A percentile compares a stretch with the other conserved stretches of the same genome.
These are phyloP conservation scores for Circinella umbellata DNA, from an alignment of 371 early-diverging fungal species.

Conservation along the genomic window DNA sequence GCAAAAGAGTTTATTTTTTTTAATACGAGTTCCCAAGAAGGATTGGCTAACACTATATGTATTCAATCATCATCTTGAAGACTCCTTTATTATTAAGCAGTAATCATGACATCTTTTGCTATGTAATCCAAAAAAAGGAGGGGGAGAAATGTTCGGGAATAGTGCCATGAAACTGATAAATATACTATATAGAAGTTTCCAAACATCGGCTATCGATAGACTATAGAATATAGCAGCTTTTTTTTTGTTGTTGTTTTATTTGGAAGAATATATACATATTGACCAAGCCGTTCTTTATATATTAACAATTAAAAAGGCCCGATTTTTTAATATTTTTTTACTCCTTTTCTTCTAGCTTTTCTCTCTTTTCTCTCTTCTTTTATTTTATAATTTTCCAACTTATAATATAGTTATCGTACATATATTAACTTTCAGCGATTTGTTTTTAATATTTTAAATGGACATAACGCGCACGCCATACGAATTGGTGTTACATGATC, in stretches of 20 bases:
- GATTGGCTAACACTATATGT: background rate
- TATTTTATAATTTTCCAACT: too few relatives aligned
- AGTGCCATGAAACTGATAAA: constrained; percentile 10
- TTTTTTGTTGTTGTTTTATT: background rate
- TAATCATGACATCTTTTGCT: background rate
- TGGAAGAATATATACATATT: background rate
- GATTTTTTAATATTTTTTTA: background rate
- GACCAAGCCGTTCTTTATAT: background rate
- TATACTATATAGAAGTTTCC: constrained; percentile 12
- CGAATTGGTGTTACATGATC: background rate
- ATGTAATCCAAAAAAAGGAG: too few relatives aligned
- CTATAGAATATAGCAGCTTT: background rate
- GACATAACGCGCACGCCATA: background rate
- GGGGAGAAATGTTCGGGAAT: background rate
- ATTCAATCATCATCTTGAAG: background rate
- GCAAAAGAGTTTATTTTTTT: background rate
- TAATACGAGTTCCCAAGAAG: background rate
- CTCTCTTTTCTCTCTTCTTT: background rate
- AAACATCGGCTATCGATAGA: background rate
- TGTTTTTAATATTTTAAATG: background rate
- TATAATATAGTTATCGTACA: too few relatives aligned
- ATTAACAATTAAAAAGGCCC: background rate
- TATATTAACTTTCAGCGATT: background rate
- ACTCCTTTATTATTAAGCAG: too few relatives aligned
- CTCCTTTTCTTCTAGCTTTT: background rate